Conservation (phyloP, 2,329 filamentous ascomycete species). For the Fusarium fujikuroi region DNA sequence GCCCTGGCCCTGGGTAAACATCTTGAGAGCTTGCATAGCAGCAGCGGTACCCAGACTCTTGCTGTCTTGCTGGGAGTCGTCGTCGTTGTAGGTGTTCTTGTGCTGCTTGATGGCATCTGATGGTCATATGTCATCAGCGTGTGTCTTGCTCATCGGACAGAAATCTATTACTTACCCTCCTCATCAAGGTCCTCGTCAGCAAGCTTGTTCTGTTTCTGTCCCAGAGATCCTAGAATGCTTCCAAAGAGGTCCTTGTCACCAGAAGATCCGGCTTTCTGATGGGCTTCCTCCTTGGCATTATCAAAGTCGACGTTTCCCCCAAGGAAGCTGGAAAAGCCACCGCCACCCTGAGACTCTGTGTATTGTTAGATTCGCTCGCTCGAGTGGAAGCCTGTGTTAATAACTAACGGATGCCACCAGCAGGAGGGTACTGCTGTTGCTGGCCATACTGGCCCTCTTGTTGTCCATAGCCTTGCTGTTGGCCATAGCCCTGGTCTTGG, state of each 20-base stretch:
- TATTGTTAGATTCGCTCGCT: constrained; percentile 11
- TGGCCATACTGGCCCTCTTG: constrained; percentile 27
- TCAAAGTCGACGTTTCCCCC: constrained; percentile 60
- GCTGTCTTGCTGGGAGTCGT: constrained; percentile 59
- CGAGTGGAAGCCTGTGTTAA: background rate
- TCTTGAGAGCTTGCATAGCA: constrained; percentile 83
- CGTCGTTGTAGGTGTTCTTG: constrained; percentile 74
- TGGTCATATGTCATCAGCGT: background rate
- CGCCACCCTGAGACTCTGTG: constrained; percentile 50
- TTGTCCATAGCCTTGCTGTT: constrained; percentile 21
- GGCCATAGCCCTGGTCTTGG: constrained; percentile 21
- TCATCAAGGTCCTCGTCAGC: constrained; percentile 62
- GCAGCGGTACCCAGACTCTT: constrained; percentile 75
- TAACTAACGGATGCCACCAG: constrained; percentile 46
- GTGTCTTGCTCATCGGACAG: background rate
- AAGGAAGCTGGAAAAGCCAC: constrained; percentile 52
- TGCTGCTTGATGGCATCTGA: constrained; percentile 78
- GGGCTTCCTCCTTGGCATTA: constrained; percentile 60
- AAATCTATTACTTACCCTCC: constrained; percentile 52
- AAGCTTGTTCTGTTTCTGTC: constrained; percentile 61
- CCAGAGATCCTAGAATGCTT: constrained; percentile 58
- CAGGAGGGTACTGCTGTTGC: constrained; percentile 36
- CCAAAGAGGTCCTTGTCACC: constrained; percentile 62
- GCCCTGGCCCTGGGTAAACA: constrained; percentile 72
- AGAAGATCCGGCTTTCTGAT: constrained; percentile 57